Base-by-base conservation (phyloP, 768 basidiomycete species). In the Phlegmacium glaucopus region DNA sequence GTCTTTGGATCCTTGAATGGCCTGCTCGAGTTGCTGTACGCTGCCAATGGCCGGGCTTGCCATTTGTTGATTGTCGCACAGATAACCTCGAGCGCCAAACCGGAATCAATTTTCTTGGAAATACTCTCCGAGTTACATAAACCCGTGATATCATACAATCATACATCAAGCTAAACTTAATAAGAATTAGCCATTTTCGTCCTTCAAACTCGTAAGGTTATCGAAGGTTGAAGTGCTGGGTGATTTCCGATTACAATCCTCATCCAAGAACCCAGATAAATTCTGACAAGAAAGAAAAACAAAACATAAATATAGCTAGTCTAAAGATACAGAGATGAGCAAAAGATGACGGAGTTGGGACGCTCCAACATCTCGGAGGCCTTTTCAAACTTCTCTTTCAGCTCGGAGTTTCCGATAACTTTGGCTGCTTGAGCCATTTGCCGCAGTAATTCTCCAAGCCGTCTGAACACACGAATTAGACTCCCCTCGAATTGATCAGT, bases 401-500 rank as follows among this genome's bases (percentile, higher is more conserved):
- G 74, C 58, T 98, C 96, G 9, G 77, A 77, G 65, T 97, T 98
- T 9, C 96, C 96, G 53, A 98, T 98, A 15, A 96, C 96, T 61
- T 94, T 93, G 4, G 95, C 91, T 1, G 91, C 94, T 58, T 88
- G 83, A 11, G 85, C 82, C 96, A 99, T 99, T 68, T 99, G 96
- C 28, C 94, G 82, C 17, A 99, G 74, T 15, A 99, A 78, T 66
- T 99, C 96, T 39, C 94, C 90, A 16, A 99, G 69, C 11, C 96
- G 83, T 40, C 96, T 77, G 76, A 99, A 99, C 6, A 94, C 94
- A 46, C 96, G 87, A 61, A 98, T 99, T 22, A 99, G 76, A 48
- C 87, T 93, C 32, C 96, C 96, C 63, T 99, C 96, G 56, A 98
- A 99, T 50, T 94, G 90, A 64, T 95, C 94, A 5, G 93, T 93